Percentiles rank a stretch among this genome's conserved stretches.
These are phyloP conservation scores for Aureobasidium zeae DNA, from an alignment of 2,329 filamentous ascomycete genomes.

Conservation along the genomic window DNA sequence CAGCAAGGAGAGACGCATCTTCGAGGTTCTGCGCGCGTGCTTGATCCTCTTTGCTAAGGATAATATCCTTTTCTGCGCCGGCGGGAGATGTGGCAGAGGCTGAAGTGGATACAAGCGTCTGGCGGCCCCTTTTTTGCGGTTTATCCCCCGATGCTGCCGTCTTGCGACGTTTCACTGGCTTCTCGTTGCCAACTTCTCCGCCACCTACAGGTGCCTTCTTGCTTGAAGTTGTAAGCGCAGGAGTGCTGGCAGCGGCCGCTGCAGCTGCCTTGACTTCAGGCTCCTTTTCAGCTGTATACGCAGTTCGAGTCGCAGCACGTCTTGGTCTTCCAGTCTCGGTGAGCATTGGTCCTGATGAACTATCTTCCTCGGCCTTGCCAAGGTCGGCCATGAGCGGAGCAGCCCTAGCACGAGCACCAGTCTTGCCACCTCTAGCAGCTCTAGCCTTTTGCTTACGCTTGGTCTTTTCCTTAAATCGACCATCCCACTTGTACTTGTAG, in stretches of 20 bases:
- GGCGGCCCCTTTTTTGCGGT: slow-evolving; percentile 17
- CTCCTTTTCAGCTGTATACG: slow-evolving; percentile 57
- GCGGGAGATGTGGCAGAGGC: slow-evolving; percentile 29
- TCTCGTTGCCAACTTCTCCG: slow-evolving; percentile 25
- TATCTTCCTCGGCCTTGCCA: slow-evolving; percentile 36
- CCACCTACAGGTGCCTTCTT: slow-evolving; percentile 25
- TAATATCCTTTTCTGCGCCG: slow-evolving; percentile 24
- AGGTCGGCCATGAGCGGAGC: slow-evolving; percentile 55
- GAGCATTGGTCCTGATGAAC: slow-evolving; percentile 30
- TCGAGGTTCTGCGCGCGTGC: slow-evolving; percentile 23
- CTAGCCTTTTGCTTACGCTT: slow-evolving; percentile 27
- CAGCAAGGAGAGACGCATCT: slow-evolving; percentile 27
- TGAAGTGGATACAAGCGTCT: slow-evolving; percentile 29
- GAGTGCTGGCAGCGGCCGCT: slow-evolving; percentile 44
- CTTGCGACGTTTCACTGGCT: slow-evolving; percentile 26
- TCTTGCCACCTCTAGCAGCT: slow-evolving; percentile 43
- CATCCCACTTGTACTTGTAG: slow-evolving; percentile 67
- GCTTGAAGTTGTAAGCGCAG: too few relatives aligned
- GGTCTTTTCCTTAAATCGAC: slow-evolving; percentile 59
- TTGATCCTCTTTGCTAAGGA: slow-evolving; percentile 27
- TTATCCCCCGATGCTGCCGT: slow-evolving; percentile 25
- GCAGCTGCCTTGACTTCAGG: slow-evolving; percentile 53
- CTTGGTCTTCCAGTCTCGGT: slow-evolving; percentile 43
- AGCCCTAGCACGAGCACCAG: slow-evolving; percentile 36
- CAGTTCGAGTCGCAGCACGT: slow-evolving; percentile 56